Percentiles rank a stretch among this genome's conserved stretches.
Evolutionary conservation across 352 stramenopile genomes (phyloP).

Genomic region (Globisporangium uncinulatum): DNA sequence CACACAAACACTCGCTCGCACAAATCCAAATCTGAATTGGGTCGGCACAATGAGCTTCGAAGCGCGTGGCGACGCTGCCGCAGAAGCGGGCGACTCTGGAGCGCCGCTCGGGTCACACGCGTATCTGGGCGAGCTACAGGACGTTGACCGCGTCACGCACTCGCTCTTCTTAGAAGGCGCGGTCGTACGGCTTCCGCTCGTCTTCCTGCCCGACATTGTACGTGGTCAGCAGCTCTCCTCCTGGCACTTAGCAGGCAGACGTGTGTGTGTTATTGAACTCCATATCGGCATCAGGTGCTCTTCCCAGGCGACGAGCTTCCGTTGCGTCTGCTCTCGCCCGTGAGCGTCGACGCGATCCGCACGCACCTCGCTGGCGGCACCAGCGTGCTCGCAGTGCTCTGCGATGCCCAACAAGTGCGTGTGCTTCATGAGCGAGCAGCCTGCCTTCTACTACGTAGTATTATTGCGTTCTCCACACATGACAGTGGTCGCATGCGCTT

Average conservation of each 20-base stretch:
- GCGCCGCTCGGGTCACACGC: slow-evolving; percentile 25
- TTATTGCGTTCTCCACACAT: too few species aligned
- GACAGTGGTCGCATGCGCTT: neutral
- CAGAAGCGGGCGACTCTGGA: neutral
- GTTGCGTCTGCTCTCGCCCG: slow-evolving; percentile 65
- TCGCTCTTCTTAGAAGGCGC: slow-evolving; percentile 43
- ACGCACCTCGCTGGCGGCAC: slow-evolving; percentile 36
- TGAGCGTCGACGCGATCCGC: slow-evolving; percentile 38
- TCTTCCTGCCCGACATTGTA: slow-evolving; percentile 76
- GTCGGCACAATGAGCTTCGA: too few species aligned
- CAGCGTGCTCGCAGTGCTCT: slow-evolving; percentile 52
- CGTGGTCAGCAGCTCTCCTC: neutral
- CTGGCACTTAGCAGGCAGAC: neutral
- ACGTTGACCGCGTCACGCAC: slow-evolving; percentile 40
- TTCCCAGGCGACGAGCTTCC: slow-evolving; percentile 79
- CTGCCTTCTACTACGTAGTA: too few species aligned
- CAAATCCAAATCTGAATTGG: too few species aligned
- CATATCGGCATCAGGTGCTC: slow-evolving; percentile 46
- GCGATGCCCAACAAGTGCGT: slow-evolving; percentile 35
- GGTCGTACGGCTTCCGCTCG: slow-evolving; percentile 54
- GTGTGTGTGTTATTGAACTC: neutral
- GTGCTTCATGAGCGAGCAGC: too few species aligned
- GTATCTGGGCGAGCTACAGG: slow-evolving; percentile 70
- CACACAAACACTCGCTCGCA: too few species aligned
- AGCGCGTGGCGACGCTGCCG: neutral